Evolutionary conservation across 202 grass and related monocot species (phyloP).

Genomic region (Sporobolus alterniflorus): DNA sequence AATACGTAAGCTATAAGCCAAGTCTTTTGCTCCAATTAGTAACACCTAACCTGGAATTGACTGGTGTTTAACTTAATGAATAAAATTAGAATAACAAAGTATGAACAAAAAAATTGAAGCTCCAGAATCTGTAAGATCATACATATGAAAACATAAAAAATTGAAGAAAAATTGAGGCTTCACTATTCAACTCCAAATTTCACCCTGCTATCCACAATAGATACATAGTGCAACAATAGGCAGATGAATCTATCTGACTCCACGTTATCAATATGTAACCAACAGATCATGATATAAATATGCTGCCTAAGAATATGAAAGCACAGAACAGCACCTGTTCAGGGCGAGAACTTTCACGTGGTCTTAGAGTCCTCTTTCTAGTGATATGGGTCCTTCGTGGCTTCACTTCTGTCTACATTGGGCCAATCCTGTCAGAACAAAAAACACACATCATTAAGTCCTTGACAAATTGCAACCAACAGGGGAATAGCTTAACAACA

Average conservation of each 20-base stretch:
- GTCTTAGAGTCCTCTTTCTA: slow-evolving; percentile 47
- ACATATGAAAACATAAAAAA: background rate
- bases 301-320: background rate
- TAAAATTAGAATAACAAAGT: background rate
- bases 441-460: background rate
- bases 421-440: slow-evolving; percentile 55
- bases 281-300: background rate
- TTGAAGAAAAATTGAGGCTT: background rate
- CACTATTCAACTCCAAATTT: background rate
- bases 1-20: background rate
- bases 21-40: background rate
- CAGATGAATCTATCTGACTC: background rate
- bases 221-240: background rate
- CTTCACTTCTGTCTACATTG: slow-evolving; percentile 73
- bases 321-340: slow-evolving; percentile 58
- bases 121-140: background rate
- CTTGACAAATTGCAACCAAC: background rate
- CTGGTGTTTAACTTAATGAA: background rate
- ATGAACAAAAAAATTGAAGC: background rate
- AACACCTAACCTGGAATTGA: background rate
- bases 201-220: background rate
- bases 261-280: background rate
- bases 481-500: background rate
- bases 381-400: slow-evolving; percentile 12
- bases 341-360: slow-evolving; percentile 51